Evolutionary conservation across 495 filamentous ascomycete species (phyloP).

Genomic region (Penicillium herquei): DNA sequence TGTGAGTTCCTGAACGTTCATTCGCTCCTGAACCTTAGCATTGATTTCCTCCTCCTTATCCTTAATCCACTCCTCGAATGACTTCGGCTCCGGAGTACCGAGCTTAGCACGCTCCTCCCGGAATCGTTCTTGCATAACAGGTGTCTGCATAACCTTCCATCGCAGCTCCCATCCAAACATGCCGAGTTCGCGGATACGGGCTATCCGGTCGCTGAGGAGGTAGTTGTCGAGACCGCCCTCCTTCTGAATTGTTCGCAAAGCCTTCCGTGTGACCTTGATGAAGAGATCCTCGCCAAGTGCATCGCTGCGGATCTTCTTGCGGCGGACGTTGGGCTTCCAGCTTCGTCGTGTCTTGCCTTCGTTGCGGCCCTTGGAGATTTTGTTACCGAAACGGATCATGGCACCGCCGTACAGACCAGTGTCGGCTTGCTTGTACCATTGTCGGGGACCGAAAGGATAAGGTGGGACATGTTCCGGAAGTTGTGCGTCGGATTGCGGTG

Average conservation of each 20-base stretch:
- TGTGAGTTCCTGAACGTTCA: conserved; percentile 38
- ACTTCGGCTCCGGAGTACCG: conserved; percentile 44
- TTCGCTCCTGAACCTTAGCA: conserved; percentile 29
- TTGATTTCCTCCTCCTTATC: conserved; percentile 37
- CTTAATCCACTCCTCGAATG: conserved; percentile 42
- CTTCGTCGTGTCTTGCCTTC: conserved; percentile 78
- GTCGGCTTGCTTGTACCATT: conserved; percentile 83
- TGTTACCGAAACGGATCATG: conserved; percentile 88
- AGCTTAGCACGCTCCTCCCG: conserved; percentile 49
- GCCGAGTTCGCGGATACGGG: conserved; percentile 78
- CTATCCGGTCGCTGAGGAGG: conserved; percentile 69
- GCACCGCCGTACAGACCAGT: conserved; percentile 77
- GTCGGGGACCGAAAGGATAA: conserved; percentile 82
- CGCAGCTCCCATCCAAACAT: conserved; percentile 83
- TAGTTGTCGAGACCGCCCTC: conserved; percentile 88
- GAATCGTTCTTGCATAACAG: conserved; percentile 58
- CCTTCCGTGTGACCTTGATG: conserved; percentile 71
- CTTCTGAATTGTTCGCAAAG: conserved; percentile 84
- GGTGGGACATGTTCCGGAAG: conserved; percentile 55
- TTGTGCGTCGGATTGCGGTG: conserved; percentile 31
- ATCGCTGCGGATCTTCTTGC: conserved; percentile 70
- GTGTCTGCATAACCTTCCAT: conserved; percentile 80
- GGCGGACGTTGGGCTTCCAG: conserved; percentile 87
- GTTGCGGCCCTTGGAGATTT: conserved; percentile 68
- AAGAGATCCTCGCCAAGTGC: conserved; percentile 63